Conservation (phyloP, 139 green algal species). For the Astrephomene gubernaculifera region DNA sequence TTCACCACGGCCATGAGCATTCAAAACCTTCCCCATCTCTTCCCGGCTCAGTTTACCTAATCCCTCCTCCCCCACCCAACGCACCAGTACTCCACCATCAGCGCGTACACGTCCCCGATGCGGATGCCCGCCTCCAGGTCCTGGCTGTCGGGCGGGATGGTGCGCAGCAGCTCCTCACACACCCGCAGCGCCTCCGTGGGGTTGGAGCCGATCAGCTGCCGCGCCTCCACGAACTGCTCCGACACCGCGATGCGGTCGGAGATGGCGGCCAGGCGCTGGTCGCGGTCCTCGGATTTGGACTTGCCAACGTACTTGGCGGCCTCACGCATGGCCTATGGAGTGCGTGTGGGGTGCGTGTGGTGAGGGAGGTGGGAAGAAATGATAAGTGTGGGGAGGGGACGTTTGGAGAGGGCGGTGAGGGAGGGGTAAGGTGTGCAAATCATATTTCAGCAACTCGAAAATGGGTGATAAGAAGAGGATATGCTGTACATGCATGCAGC, state of each 20-base stretch:
- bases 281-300: slow-evolving; percentile 51
- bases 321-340: slow-evolving; percentile 62
- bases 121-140: slow-evolving; percentile 60
- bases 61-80: not conserved
- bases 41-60: no score
- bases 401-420: no score
- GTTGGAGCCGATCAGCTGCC: slow-evolving; percentile 47
- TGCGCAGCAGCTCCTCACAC: slow-evolving; percentile 58
- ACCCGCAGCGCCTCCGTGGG: slow-evolving; percentile 50
- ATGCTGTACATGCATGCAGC: no score
- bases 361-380: not conserved
- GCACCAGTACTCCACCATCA: slow-evolving; percentile 75
- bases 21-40: no score
- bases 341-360: not conserved
- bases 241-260: slow-evolving; percentile 57
- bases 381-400: no score
- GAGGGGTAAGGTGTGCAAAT: no score
- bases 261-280: slow-evolving; percentile 38
- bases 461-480: no score
- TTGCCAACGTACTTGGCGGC: slow-evolving; percentile 66
- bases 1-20: no score
- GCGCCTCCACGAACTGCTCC: slow-evolving; percentile 65
- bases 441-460: no score
- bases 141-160: slow-evolving; percentile 42
- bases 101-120: slow-evolving; percentile 66